phyloP scores from a whole-genome alignment of 192 early-diverging fungal genomes.

The Coemansia reversa region DNA sequence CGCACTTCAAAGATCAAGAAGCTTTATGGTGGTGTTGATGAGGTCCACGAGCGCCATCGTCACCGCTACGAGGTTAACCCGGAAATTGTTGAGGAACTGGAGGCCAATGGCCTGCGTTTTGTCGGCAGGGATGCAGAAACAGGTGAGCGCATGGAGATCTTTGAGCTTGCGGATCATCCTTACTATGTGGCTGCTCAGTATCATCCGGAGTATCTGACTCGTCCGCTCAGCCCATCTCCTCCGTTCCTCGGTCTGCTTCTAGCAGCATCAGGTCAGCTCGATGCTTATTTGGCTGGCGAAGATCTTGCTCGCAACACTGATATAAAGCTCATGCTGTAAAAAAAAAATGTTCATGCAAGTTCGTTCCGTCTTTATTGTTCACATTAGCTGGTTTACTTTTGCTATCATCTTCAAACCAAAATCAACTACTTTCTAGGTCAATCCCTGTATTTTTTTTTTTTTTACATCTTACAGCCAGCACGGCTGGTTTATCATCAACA shows the following conservation, averaged over 20 bases:
- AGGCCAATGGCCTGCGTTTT: constrained; percentile 80
- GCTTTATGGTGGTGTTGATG: constrained; percentile 59
- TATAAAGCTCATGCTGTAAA: constrained; percentile 49
- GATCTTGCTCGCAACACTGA: constrained; percentile 21
- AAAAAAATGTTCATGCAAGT: neutral
- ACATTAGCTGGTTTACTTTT: neutral
- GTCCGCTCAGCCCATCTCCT: constrained; percentile 88
- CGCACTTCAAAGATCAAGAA: constrained; percentile 64
- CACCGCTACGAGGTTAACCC: constrained; percentile 99
- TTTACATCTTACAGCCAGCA: neutral
- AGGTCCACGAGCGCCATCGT: constrained; percentile 88
- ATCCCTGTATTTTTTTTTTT: neutral
- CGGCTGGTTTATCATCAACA: neutral
- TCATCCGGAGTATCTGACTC: constrained; percentile 97
- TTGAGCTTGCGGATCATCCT: constrained; percentile 87
- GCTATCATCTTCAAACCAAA: neutral
- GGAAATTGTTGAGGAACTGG: constrained; percentile 68
- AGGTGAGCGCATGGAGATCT: constrained; percentile 97
- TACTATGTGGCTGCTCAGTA: constrained; percentile 95
- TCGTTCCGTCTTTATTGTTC: neutral
- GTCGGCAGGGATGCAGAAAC: constrained; percentile 88
- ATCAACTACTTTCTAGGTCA: neutral
- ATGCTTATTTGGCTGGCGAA: constrained; percentile 49
- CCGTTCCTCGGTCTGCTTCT: constrained; percentile 91
- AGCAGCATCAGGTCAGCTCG: constrained; percentile 75